Percentiles rank a stretch among this genome's conserved stretches.
Evolutionary conservation across 140 eudicot genomes (phyloP).

Genomic region (Erigeron philadelphicus): DNA sequence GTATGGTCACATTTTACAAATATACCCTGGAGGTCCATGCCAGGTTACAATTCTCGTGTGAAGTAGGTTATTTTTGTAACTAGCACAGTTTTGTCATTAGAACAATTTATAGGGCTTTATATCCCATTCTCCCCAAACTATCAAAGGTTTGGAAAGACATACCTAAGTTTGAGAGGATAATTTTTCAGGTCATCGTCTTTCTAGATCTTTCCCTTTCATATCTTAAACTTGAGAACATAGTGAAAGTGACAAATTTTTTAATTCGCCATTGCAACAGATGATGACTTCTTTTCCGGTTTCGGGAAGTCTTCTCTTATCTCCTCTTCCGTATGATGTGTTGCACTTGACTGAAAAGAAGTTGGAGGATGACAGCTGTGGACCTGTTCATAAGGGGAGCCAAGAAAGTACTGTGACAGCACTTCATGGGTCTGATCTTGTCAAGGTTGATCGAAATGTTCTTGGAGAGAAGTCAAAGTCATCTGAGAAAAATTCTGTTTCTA

Average conservation of each 20-base stretch:
- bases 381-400: conserved; percentile 38
- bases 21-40: not conserved
- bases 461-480: conserved; percentile 42
- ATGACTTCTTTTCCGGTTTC: conserved; percentile 70
- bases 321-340: conserved; percentile 55
- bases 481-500: conserved; percentile 34
- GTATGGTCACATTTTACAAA: not conserved
- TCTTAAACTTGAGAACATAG: not conserved
- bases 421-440: conserved; percentile 44
- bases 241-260: conserved; percentile 5
- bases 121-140: not conserved
- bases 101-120: not conserved
- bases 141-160: not conserved
- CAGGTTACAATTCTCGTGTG: not conserved
- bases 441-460: conserved; percentile 32
- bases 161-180: not conserved
- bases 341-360: conserved; percentile 45
- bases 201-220: not conserved
- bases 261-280: conserved; percentile 45
- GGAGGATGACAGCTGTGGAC: conserved; percentile 37
- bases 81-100: conserved; percentile 1
- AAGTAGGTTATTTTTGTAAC: conserved; percentile 6
- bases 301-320: conserved; percentile 62
- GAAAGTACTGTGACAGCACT: conserved; percentile 38
- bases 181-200: not conserved